These are phyloP conservation scores for Cryptosporidium tyzzeri DNA, from an alignment of 169 alveolate species.

Conservation along the genomic window DNA sequence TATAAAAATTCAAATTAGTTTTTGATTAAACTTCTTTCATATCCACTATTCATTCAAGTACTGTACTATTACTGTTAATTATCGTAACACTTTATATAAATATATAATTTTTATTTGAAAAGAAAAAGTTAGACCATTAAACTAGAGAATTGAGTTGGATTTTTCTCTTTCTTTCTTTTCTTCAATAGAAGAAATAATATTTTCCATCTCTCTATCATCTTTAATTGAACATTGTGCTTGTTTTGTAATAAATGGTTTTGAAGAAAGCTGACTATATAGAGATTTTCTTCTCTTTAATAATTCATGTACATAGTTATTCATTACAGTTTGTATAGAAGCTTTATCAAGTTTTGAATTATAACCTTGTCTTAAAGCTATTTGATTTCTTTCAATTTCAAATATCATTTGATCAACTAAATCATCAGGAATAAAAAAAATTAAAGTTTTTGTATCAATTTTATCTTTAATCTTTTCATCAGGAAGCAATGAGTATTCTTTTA, in stretches of 20 bases:
- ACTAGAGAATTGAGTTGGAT: no score
- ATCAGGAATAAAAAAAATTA: constrained; percentile 35
- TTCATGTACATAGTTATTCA: background rate
- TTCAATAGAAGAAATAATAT: background rate
- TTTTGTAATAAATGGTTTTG: constrained; percentile 21
- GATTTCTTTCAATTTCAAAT: constrained; percentile 29
- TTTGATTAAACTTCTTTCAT: no score
- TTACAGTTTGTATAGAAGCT: background rate
- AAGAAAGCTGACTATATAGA: constrained; percentile 4
- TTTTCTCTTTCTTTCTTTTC: background rate
- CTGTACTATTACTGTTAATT: no score
- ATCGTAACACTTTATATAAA: no score
- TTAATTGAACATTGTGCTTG: constrained; percentile 44
- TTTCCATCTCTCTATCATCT: background rate
- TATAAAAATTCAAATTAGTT: no score
- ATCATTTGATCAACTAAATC: constrained; percentile 37
- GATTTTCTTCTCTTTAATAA: constrained; percentile 29
- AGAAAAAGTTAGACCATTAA: no score
- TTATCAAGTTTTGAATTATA: background rate
- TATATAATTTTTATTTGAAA: background rate
- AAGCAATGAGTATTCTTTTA: constrained; percentile 5
- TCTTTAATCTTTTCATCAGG: background rate
- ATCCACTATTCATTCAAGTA: background rate
- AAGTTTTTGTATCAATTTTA: constrained; percentile 1
- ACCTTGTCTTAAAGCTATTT: constrained; percentile 11